Evolutionary conservation across 1,284 basidiomycete genomes (phyloP), one percentile per base, ranked within the genome.

Genomic region (Moniliella sp.): DNA sequence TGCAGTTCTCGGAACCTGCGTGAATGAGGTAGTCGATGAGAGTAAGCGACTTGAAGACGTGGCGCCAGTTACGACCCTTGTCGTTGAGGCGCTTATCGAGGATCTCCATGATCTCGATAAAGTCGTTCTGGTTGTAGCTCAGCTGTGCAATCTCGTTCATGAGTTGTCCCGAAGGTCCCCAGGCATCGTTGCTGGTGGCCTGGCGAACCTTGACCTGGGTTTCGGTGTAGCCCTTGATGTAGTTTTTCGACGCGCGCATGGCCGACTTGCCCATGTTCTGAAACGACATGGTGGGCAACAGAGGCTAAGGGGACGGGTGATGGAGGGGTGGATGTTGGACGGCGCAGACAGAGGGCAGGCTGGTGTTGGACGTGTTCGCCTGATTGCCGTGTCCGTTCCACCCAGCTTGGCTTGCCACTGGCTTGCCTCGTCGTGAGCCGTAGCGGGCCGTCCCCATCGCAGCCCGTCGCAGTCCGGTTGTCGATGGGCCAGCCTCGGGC

Each of bases 71-170:
- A 73, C 97, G 97, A 25, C 91, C 91, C 67, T 94, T 97, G 67
- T 99, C 91, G 55, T 97, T 97, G 48, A 99, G 65, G 31, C 91
- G 74, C 65, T 97, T 97, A 65, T 99, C 91, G 40, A 99, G 69
- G 81, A 94, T 94, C 67, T 99, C 91, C 84, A 99, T 94, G 56
- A 97, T 86, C 65, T 99, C 91, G 18, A 97, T 82, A 63, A 99
- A 97, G 60, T 97, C 86, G 46, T 75, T 78, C 64, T 94, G 88
- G 66, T 93, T 93, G 65, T 83, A 97, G 15, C 82, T 88, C 64
- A 97, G 64, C 63, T 94, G 86, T 0, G 88, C 86, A 45, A 99
- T 74, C 66, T 94, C 88, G 65, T 93, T 94, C 91, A 97, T 94
- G 69, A 63, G 58, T 2, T 84, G 83, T 5, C 88, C 88, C 14